Conservation (phyloP, 345 rosid genomes). For the Eutrema heterophyllum region DNA sequence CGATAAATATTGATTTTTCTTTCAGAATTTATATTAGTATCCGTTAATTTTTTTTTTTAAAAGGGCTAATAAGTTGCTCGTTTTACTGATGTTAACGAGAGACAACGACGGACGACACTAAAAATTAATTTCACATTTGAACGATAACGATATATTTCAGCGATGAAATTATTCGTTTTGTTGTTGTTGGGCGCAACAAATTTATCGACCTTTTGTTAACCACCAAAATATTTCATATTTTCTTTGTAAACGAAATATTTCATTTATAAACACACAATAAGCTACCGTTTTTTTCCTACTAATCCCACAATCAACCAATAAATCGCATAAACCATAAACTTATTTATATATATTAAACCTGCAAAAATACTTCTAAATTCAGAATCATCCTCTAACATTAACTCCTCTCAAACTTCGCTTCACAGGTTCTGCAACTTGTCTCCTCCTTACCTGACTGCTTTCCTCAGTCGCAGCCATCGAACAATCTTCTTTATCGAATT, state of each 20-base stretch:
- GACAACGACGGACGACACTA: background rate
- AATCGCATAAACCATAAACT: background rate
- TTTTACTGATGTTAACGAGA: background rate
- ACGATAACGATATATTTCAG: background rate
- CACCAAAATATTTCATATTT: too few relatives aligned
- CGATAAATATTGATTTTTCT: background rate
- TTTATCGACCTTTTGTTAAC: background rate
- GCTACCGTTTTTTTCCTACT: background rate
- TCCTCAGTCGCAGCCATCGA: background rate
- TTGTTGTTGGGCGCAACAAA: background rate
- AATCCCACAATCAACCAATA: background rate
- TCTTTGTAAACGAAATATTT: background rate
- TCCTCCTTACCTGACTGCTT: slow-evolving; percentile 19
- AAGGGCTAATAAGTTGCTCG: too few relatives aligned
- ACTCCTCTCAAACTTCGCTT: slow-evolving; percentile 21
- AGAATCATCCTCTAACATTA: slow-evolving; percentile 24
- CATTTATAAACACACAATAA: slow-evolving; percentile 4
- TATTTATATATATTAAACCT: background rate
- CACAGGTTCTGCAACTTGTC: slow-evolving; percentile 1
- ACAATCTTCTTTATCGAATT: slow-evolving; percentile 17
- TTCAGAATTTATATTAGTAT: background rate
- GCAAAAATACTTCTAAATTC: background rate
- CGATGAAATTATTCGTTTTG: background rate
- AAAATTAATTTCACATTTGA: background rate
- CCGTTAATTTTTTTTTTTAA: background rate